Conservation (phyloP, 2,329 filamentous ascomycete species). For the Paecilomyces niveus region DNA sequence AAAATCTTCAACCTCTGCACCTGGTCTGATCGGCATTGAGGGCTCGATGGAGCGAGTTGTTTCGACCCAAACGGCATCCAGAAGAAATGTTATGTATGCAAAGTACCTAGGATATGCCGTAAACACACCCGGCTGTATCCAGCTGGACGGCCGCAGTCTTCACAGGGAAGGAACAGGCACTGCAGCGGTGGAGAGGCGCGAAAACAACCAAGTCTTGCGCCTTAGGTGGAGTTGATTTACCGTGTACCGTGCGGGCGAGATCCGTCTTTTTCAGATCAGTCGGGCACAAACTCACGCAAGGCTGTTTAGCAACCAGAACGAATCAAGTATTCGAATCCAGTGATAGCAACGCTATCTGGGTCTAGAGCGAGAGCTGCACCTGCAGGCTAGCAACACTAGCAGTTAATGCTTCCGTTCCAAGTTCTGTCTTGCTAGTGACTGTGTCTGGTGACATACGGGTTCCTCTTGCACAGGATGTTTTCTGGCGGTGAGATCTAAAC, state of each 20-base stretch:
- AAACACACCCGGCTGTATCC: no score
- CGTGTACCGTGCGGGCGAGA: slow-evolving; percentile 6
- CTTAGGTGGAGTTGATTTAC: slow-evolving; percentile 9
- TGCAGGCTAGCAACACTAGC: not conserved
- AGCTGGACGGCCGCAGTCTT: not conserved
- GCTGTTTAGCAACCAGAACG: not conserved
- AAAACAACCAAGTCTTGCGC: not conserved
- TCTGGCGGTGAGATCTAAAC: not conserved
- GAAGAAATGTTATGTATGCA: not conserved
- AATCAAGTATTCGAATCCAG: not conserved
- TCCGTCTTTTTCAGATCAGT: not conserved
- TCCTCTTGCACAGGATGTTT: not conserved
- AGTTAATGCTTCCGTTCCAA: not conserved
- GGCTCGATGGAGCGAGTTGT: no score
- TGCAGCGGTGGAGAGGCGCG: not conserved
- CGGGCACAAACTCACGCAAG: not conserved
- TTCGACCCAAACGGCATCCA: no score
- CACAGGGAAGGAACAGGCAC: not conserved
- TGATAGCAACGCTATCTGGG: not conserved
- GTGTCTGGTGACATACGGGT: not conserved
- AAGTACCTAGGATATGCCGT: no score
- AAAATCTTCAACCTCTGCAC: not conserved
- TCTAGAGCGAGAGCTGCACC: not conserved
- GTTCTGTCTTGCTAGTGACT: no score
- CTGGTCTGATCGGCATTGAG: not conserved